phyloP scores from a whole-genome alignment of 2,329 filamentous ascomycete genomes.

The Mycosphaerella sp. region DNA sequence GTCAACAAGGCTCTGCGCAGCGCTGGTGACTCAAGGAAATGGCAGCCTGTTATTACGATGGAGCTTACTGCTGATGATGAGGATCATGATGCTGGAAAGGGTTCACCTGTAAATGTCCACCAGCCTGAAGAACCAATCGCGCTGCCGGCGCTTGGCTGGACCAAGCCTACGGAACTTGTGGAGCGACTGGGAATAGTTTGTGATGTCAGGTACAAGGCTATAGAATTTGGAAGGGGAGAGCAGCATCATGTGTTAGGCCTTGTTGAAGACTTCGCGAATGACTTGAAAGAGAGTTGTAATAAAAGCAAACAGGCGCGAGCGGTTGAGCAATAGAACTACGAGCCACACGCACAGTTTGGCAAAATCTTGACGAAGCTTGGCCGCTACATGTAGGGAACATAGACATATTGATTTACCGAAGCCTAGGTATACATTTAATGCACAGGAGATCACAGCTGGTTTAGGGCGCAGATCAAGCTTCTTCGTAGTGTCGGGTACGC shows the following conservation, averaged over 20 bases:
- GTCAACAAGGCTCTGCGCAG: neutral
- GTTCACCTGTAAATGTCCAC: neutral
- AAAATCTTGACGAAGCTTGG: no score
- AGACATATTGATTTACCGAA: no score
- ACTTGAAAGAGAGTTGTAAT: no score
- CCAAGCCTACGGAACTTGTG: neutral
- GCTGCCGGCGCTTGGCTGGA: constrained; percentile 13
- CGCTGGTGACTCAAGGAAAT: neutral
- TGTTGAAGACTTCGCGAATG: no score
- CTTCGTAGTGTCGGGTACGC: no score
- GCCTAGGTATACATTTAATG: no score
- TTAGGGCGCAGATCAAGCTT: no score
- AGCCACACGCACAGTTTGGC: no score
- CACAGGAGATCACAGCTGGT: no score
- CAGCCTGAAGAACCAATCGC: neutral
- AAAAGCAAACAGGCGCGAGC: no score
- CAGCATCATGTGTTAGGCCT: neutral
- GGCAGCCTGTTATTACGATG: constrained; percentile 2
- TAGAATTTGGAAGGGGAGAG: constrained; percentile 3
- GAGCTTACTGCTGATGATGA: neutral
- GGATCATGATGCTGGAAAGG: constrained; percentile 1
- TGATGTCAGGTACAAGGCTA: constrained; percentile 6
- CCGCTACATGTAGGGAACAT: no score
- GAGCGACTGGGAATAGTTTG: neutral
- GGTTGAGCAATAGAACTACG: no score